Conservation (phyloP, 805 yeast genomes). For the Metschnikowia continentalis region DNA sequence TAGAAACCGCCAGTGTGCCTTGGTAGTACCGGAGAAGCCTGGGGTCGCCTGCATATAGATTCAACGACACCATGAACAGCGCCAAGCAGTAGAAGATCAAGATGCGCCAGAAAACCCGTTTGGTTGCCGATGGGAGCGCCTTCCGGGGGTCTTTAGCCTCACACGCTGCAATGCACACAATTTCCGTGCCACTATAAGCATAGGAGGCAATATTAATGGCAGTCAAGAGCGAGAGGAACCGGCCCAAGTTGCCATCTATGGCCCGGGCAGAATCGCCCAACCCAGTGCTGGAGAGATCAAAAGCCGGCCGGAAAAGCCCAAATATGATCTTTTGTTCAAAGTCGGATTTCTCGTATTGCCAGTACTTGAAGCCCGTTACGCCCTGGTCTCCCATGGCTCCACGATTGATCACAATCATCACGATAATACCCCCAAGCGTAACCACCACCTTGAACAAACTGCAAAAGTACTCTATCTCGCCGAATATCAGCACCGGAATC, state of each 20-base stretch:
- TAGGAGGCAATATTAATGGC: conserved; percentile 65
- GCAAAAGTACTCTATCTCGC: conserved; percentile 66
- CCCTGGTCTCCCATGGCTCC: conserved; percentile 45
- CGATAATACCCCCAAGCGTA: conserved; percentile 50
- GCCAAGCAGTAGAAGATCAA: conserved; percentile 61
- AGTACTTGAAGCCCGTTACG: conserved; percentile 62
- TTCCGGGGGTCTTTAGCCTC: conserved; percentile 80
- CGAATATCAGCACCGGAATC: conserved; percentile 67
- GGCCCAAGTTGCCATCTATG: conserved; percentile 56
- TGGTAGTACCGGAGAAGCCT: conserved; percentile 54
- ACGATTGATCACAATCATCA: conserved; percentile 60
- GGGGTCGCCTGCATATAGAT: conserved; percentile 76
- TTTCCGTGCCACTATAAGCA: conserved; percentile 79
- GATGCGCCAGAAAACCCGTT: conserved; percentile 68
- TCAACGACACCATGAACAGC: conserved; percentile 64
- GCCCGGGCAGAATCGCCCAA: conserved; percentile 47
- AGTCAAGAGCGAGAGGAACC: conserved; percentile 55
- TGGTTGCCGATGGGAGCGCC: conserved; percentile 74
- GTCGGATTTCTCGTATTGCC: conserved; percentile 55
- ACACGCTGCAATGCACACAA: conserved; percentile 79
- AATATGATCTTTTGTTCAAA: conserved; percentile 46
- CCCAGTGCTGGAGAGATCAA: conserved; percentile 61
- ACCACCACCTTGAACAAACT: conserved; percentile 55
- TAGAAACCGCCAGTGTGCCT: conserved; percentile 30
- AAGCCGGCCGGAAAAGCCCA: conserved; percentile 73